These are phyloP conservation scores for Colletotrichum limetticola DNA, from an alignment of 2,329 filamentous ascomycete species.

Conservation along the genomic window DNA sequence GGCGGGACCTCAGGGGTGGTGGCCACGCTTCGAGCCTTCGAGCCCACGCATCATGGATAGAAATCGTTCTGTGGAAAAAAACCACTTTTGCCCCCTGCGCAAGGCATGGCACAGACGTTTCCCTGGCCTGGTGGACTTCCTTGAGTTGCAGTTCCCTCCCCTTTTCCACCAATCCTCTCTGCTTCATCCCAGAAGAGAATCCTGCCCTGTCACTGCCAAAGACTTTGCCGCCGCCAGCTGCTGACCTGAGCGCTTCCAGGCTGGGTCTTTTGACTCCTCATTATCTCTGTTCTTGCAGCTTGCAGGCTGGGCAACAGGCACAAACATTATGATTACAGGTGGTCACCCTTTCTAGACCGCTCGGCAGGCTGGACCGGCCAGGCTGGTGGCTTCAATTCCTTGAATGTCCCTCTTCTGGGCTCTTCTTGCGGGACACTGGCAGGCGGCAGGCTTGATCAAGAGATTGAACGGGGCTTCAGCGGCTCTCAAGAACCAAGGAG, in stretches of 20 bases:
- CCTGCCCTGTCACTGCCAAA: neutral
- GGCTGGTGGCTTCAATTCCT: neutral
- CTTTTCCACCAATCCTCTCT: conserved; percentile 27
- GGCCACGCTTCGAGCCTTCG: neutral
- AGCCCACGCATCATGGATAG: too few relatives aligned
- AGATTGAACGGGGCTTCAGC: neutral
- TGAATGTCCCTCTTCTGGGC: neutral
- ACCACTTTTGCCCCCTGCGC: conserved; percentile 16
- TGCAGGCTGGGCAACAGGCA: neutral
- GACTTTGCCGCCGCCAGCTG: conserved; percentile 23
- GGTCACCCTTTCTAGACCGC: neutral
- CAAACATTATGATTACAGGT: conserved; percentile 8
- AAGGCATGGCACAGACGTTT: neutral
- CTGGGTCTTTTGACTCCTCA: neutral
- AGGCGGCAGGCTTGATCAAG: neutral
- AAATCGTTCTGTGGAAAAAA: neutral
- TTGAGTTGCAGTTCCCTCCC: neutral
- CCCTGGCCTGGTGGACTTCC: neutral
- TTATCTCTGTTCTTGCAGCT: conserved; percentile 4
- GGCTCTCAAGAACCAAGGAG: neutral
- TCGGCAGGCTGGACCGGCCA: neutral
- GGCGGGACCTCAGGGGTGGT: conserved; percentile 15
- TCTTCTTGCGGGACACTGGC: neutral
- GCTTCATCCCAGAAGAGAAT: neutral
- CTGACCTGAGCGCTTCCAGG: neutral